Evolutionary conservation across 208 protist genomes (phyloP).

Genomic region (Wallacemonas rigidus): DNA sequence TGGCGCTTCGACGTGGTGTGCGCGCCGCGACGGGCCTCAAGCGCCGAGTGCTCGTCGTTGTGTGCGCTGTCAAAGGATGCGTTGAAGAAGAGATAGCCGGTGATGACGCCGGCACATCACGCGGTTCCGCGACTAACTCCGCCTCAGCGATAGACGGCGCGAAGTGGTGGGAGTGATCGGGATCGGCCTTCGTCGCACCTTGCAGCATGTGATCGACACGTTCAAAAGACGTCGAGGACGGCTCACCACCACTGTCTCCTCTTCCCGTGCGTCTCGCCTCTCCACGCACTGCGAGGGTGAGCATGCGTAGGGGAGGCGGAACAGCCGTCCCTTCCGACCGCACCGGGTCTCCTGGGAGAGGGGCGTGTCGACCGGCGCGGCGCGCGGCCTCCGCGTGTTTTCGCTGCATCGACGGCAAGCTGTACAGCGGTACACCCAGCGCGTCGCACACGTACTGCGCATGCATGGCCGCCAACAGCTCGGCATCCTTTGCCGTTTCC

Average conservation of each 20-base stretch:
- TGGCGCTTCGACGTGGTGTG: background rate
- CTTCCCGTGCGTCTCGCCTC: no score
- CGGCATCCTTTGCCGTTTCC: conserved; percentile 66
- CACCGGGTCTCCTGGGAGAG: conserved; percentile 66
- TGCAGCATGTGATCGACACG: no score
- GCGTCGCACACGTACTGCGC: conserved; percentile 78
- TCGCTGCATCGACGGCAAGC: conserved; percentile 61
- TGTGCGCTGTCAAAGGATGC: no score
- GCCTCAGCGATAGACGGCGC: conserved; percentile 12
- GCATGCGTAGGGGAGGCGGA: conserved; percentile 72
- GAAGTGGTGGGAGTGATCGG: no score
- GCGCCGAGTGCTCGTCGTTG: background rate
- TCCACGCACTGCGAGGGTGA: conserved; percentile 14
- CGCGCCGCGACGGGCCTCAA: background rate
- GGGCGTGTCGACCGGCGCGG: conserved; percentile 60
- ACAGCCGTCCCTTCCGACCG: conserved; percentile 56
- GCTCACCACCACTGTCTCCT: no score
- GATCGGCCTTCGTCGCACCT: no score
- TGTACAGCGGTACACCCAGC: conserved; percentile 69
- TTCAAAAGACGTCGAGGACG: no score
- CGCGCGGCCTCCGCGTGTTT: conserved; percentile 64
- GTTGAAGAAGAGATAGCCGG: no score
- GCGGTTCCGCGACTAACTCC: conserved; percentile 12
- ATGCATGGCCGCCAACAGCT: conserved; percentile 85
- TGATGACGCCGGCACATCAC: no score